phyloP scores from a whole-genome alignment of 2,329 filamentous ascomycete species.

The Ophiocordyceps camponoti-saundersi region DNA sequence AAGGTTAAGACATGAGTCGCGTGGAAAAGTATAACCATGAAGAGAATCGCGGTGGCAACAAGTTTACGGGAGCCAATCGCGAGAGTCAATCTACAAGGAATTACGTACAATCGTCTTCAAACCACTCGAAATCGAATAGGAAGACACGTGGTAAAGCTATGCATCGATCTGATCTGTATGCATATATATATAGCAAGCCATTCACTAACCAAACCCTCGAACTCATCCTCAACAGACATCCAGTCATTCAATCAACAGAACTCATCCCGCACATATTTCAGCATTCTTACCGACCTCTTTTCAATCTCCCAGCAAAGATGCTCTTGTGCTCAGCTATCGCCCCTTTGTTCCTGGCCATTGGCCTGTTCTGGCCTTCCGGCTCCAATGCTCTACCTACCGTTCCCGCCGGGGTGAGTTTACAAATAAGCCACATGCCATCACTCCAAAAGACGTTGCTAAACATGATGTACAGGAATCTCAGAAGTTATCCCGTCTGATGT shows the following conservation, averaged over 20 bases:
- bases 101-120: neutral
- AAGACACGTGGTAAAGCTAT: neutral
- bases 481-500: too few species aligned
- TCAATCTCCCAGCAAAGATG: neutral
- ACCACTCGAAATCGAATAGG: neutral
- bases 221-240: neutral
- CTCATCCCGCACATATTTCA: neutral
- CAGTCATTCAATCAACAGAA: neutral
- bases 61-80: neutral
- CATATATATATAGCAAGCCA: neutral
- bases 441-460: too few species aligned
- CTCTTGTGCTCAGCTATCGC: neutral
- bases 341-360: neutral
- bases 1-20: neutral
- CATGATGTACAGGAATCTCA: too few species aligned
- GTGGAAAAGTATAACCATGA: neutral
- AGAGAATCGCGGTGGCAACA: neutral
- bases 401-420: neutral
- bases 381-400: neutral
- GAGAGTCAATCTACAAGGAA: neutral
- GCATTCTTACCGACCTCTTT: neutral
- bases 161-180: neutral
- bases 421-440: neutral
- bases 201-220: too few species aligned
- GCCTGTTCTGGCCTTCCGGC: neutral